These are phyloP conservation scores for Taphrina deformans DNA, from an alignment of 1,139 yeast species.

Conservation along the genomic window DNA sequence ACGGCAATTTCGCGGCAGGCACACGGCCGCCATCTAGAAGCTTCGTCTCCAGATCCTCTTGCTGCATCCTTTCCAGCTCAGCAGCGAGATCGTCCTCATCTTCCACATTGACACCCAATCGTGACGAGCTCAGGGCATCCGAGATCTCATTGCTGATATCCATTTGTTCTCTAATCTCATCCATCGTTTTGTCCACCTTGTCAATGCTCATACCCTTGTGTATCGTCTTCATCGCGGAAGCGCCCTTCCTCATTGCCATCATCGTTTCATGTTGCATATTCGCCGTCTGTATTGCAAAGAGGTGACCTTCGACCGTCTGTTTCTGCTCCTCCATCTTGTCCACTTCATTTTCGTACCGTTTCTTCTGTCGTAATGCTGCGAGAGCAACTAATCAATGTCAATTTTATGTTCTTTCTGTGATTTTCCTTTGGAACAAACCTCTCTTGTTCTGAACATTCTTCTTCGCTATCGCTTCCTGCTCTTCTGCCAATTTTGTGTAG, in stretches of 20 bases:
- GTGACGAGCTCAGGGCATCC: constrained; percentile 91
- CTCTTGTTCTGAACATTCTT: constrained; percentile 69
- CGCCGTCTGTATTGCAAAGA: constrained; percentile 88
- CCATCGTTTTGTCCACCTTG: constrained; percentile 98
- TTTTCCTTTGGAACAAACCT: constrained; percentile 41
- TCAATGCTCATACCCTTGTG: constrained; percentile 95
- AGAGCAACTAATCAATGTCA: constrained; percentile 56
- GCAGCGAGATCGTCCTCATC: constrained; percentile 86
- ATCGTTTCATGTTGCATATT: constrained; percentile 94
- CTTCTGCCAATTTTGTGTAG: constrained; percentile 76
- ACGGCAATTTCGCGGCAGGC: constrained; percentile 42
- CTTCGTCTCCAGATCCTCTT: constrained; percentile 68
- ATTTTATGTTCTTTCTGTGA: not conserved
- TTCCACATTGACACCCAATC: constrained; percentile 69
- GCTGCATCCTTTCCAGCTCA: constrained; percentile 84
- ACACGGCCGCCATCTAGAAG: constrained; percentile 54
- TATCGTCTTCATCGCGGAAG: constrained; percentile 92
- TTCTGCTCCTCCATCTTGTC: constrained; percentile 83
- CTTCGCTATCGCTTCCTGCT: constrained; percentile 79
- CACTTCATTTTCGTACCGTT: constrained; percentile 73
- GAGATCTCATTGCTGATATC: constrained; percentile 93
- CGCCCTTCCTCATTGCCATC: constrained; percentile 98
- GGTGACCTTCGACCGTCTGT: constrained; percentile 83
- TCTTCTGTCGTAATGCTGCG: constrained; percentile 84
- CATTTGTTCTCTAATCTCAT: constrained; percentile 94